Evolutionary conservation across 768 basidiomycete genomes (phyloP).

Genomic region (Rossbeevera mucosa): DNA sequence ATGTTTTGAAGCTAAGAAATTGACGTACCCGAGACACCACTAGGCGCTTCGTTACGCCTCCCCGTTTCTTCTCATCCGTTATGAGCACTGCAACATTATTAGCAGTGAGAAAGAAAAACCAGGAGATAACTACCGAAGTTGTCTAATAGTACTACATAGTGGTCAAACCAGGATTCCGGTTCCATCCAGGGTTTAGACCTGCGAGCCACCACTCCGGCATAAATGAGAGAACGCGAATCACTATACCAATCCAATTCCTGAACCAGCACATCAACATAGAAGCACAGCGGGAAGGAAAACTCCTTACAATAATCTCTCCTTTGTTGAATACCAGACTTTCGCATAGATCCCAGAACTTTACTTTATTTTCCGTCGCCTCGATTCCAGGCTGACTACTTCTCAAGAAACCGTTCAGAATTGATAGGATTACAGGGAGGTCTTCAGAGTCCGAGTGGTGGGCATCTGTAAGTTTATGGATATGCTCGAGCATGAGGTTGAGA

Average conservation of each 20-base stretch:
- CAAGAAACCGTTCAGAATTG: conserved; percentile 64
- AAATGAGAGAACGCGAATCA: conserved; percentile 66
- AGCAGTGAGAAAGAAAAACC: background rate
- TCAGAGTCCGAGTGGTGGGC: conserved; percentile 75
- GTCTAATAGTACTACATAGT: conserved; percentile 65
- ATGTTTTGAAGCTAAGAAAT: background rate
- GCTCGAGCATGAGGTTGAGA: conserved; percentile 67
- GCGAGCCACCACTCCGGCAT: conserved; percentile 61
- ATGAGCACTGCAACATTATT: conserved; percentile 48
- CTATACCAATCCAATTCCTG: conserved; percentile 83
- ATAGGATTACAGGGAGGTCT: conserved; percentile 65
- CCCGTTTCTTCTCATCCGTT: conserved; percentile 55
- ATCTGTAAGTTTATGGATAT: conserved; percentile 64
- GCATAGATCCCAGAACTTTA: conserved; percentile 78
- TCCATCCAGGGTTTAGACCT: conserved; percentile 59
- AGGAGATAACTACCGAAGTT: conserved; percentile 59
- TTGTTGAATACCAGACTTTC: conserved; percentile 71
- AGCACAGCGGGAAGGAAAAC: background rate
- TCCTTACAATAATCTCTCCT: conserved; percentile 76
- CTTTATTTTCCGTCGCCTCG: conserved; percentile 84
- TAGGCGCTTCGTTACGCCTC: conserved; percentile 44
- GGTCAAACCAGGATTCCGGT: conserved; percentile 67
- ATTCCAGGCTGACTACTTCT: conserved; percentile 90
- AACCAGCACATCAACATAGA: conserved; percentile 4
- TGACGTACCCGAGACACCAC: conserved; percentile 63